These are phyloP conservation scores for Margaritispora aquatica DNA, from an alignment of 495 filamentous ascomycete genomes.

Conservation along the genomic window DNA sequence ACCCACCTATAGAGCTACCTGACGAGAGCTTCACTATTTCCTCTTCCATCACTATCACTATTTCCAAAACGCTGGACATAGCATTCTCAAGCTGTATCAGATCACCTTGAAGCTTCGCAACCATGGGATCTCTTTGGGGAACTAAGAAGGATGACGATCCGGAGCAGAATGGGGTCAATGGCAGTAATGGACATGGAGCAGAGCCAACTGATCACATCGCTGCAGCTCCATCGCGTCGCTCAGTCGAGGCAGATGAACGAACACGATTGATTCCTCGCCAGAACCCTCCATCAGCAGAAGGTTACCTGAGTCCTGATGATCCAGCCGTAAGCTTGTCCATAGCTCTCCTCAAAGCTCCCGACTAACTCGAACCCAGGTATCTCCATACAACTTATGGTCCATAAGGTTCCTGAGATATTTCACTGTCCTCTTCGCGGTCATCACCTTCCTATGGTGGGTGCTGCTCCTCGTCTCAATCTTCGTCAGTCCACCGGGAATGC, in stretches of 20 bases:
- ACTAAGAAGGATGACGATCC: slow-evolving; percentile 40
- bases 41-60: background rate
- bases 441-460: slow-evolving; percentile 88
- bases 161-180: slow-evolving; percentile 20
- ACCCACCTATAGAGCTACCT: background rate
- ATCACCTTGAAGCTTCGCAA: background rate
- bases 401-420: slow-evolving; percentile 71
- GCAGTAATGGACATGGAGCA: slow-evolving; percentile 6
- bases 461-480: slow-evolving; percentile 81
- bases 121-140: slow-evolving; percentile 38
- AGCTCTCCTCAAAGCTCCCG: slow-evolving; percentile 15
- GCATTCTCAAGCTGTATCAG: background rate
- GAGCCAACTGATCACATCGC: slow-evolving; percentile 18
- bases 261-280: slow-evolving; percentile 49
- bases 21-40: background rate
- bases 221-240: slow-evolving; percentile 1
- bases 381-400: slow-evolving; percentile 91
- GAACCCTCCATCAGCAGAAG: slow-evolving; percentile 39
- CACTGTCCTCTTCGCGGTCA: slow-evolving; percentile 56
- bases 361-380: slow-evolving; percentile 49
- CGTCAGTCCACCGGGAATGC: slow-evolving; percentile 77
- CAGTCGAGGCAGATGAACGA: slow-evolving; percentile 50
- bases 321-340: slow-evolving; percentile 63
- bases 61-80: too few relatives aligned
- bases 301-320: slow-evolving; percentile 85